phyloP scores from a whole-genome alignment of 371 early-diverging fungal species.

The Mortierella sp. region DNA sequence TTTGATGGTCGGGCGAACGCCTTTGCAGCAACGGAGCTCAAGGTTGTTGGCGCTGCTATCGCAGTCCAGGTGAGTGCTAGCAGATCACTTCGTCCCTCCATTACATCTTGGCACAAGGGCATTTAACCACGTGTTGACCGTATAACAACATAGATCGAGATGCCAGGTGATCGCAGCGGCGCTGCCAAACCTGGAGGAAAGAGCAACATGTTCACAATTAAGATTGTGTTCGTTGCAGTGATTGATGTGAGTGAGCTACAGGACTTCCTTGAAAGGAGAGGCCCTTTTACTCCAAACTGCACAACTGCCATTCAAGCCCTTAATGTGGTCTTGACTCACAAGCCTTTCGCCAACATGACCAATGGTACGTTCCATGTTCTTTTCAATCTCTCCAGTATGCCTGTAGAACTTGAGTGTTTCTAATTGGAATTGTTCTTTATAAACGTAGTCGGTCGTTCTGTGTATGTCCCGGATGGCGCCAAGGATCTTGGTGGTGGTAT shows the following conservation, averaged over 20 bases:
- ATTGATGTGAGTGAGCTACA: slow-evolving; percentile 52
- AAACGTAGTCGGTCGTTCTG: slow-evolving; percentile 89
- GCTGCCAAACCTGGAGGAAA: slow-evolving; percentile 10
- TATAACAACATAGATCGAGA: background rate
- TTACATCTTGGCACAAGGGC: no score
- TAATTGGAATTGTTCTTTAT: no score
- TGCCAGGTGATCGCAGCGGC: background rate
- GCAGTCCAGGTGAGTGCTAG: slow-evolving; percentile 13
- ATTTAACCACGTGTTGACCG: no score
- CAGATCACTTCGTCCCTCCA: background rate
- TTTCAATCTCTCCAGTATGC: no score
- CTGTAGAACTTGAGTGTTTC: no score
- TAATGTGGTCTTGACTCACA: slow-evolving; percentile 28
- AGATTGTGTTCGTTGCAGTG: slow-evolving; percentile 13
- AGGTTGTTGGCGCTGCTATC: slow-evolving; percentile 3
- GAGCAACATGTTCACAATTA: slow-evolving; percentile 25
- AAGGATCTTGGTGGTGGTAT: slow-evolving; percentile 74
- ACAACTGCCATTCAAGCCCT: slow-evolving; percentile 47
- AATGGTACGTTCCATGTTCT: slow-evolving; percentile 23
- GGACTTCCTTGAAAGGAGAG: slow-evolving; percentile 57
- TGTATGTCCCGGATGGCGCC: slow-evolving; percentile 74
- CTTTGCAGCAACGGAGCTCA: slow-evolving; percentile 49
- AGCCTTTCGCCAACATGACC: slow-evolving; percentile 19
- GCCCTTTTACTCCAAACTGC: slow-evolving; percentile 51
- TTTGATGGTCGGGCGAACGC: slow-evolving; percentile 62